Evolutionary conservation across 768 basidiomycete genomes (phyloP).

Genomic region (Naganishia antarctica): DNA sequence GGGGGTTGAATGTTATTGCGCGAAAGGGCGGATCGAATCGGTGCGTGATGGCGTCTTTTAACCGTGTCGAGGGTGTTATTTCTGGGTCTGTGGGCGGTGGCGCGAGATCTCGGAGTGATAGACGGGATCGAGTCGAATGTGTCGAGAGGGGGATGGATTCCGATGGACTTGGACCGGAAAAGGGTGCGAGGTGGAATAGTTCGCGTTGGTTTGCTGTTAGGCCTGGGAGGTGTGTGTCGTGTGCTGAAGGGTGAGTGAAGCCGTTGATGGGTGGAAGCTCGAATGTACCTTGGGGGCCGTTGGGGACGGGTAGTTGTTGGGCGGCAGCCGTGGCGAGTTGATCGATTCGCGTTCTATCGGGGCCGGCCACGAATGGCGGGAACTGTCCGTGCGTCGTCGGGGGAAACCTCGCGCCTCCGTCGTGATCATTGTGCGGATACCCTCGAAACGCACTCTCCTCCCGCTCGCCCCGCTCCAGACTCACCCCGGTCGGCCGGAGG

Average conservation of each 20-base stretch:
- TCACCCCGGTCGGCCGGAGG: neutral
- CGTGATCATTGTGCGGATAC: neutral
- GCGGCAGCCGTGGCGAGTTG: neutral
- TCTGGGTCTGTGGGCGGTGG: neutral
- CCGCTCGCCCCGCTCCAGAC: neutral
- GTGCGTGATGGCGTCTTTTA: conserved; percentile 2
- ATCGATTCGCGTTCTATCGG: neutral
- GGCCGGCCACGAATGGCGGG: neutral
- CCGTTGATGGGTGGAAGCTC: neutral
- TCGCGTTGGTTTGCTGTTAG: neutral
- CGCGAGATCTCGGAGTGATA: neutral
- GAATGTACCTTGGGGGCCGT: neutral
- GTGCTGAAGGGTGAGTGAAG: neutral
- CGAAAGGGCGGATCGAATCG: conserved; percentile 39
- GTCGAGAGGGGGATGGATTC: neutral
- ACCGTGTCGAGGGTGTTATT: neutral
- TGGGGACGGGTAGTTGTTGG: neutral
- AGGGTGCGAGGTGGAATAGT: neutral
- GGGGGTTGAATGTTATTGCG: conserved; percentile 28
- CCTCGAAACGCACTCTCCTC: too few species aligned
- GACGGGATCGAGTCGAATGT: neutral
- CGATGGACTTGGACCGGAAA: neutral
- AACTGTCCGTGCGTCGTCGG: neutral
- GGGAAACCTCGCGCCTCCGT: too few species aligned
- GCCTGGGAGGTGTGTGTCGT: neutral